These are phyloP conservation scores for Amauroascus verrucosus DNA, from an alignment of 2,329 filamentous ascomycete genomes.

Conservation along the genomic window DNA sequence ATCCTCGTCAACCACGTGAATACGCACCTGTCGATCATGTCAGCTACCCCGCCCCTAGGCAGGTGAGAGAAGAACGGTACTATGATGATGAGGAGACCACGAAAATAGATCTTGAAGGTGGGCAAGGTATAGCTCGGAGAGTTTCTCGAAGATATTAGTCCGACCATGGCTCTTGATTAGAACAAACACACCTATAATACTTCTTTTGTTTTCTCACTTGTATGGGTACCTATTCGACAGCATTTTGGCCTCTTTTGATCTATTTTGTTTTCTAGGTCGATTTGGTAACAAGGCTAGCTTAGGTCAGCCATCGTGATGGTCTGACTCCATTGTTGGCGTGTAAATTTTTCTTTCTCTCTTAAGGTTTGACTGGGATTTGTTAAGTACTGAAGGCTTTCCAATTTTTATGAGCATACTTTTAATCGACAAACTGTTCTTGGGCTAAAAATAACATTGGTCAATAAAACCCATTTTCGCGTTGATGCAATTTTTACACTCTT, in stretches of 20 bases:
- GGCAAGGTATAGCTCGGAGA: conserved; percentile 25
- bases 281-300: background rate
- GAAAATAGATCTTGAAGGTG: conserved; percentile 25
- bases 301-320: too few species aligned
- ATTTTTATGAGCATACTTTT: background rate
- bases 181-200: background rate
- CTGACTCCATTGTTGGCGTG: background rate
- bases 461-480: background rate
- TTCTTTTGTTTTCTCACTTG: background rate
- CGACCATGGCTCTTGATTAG: background rate
- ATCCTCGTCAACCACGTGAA: conserved; percentile 35
- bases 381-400: background rate
- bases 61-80: conserved; percentile 28
- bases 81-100: conserved; percentile 30
- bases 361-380: background rate
- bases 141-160: conserved; percentile 27
- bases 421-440: background rate
- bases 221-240: background rate
- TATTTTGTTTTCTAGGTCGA: background rate
- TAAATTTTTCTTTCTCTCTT: background rate
- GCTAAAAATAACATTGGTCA: background rate
- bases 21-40: conserved; percentile 38
- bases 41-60: conserved; percentile 33
- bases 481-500: background rate
- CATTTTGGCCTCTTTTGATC: background rate